Evolutionary conservation across 208 protist genomes (phyloP), one percentile per base, ranked within the genome.

Genomic region (Crithidia mellificae): DNA sequence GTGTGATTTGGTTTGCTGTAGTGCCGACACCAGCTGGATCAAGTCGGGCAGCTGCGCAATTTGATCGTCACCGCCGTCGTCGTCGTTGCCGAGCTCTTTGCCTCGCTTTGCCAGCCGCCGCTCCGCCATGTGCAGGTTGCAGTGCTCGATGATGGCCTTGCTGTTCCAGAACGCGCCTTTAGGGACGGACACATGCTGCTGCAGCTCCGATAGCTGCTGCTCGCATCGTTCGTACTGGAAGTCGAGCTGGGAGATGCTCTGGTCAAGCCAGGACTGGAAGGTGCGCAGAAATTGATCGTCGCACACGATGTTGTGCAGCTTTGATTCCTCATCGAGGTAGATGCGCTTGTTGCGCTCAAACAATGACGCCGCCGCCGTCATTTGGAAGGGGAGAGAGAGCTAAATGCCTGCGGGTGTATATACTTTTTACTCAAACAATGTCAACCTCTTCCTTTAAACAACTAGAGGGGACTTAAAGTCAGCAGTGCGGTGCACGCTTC

Each of bases 121-220:
- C 68, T 94, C 88, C 30, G 77, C 85, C 63, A 97, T 72, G 61
- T 92, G 78, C 53, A 97, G 63, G 52, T 94, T 95, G 75, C 92
- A 95, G 83, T 97, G 90, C 59, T 93, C 77, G 56, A 92, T 92
- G 38, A 96, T 83, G 0, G 88, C 90, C 55, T 94, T 93, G 68
- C 85, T 92, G 61, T 76, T 87, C 91, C 91, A 96, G 74, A 89
- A 96, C 49, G 58, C 70, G 4, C 91, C 88, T 12, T 74, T 64
- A 29, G 80, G 76, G 15, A 87, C 83, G n/a, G 76, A 52, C 8
- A 92, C 87, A 39, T 71, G 78, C 71, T 94, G 88, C 69, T 95
- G 87, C 25, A 97, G 73, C 72, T 93, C 86, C n/a, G 87, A 69
- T 25, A 97, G 70, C 56, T 90, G 81, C 75, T 92, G 81, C 64